These are phyloP conservation scores for Epithemia pelagica DNA, from an alignment of 108 stramenopile genomes.

Conservation along the genomic window DNA sequence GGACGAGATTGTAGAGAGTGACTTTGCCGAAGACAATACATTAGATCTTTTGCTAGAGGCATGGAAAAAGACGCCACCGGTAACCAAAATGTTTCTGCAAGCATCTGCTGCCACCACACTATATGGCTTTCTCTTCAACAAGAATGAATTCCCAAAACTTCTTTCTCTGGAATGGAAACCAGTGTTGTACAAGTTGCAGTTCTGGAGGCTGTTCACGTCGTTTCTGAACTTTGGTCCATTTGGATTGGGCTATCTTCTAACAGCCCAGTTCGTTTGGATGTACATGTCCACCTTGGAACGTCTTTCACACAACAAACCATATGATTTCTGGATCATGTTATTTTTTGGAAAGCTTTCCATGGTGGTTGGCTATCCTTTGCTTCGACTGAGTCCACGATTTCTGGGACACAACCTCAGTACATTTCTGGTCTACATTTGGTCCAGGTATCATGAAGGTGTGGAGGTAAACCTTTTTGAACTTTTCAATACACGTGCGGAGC, in stretches of 20 bases:
- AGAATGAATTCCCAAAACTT: slow-evolving; percentile 76
- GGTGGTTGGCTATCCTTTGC: slow-evolving; percentile 67
- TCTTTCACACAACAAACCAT: slow-evolving; percentile 81
- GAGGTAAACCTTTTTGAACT: slow-evolving; percentile 92
- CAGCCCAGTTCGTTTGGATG: slow-evolving; percentile 90
- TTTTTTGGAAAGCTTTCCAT: slow-evolving; percentile 73
- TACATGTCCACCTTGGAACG: slow-evolving; percentile 95
- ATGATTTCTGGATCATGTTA: slow-evolving; percentile 93
- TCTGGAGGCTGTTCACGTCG: slow-evolving; percentile 85
- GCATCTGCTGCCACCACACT: slow-evolving; percentile 60
- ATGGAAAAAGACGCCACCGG: slow-evolving; percentile 78
- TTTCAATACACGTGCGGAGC: slow-evolving; percentile 74
- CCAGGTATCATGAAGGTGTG: slow-evolving; percentile 88
- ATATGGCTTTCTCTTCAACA: slow-evolving; percentile 55
- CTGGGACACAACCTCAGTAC: slow-evolving; percentile 92
- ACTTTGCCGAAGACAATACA: slow-evolving; percentile 66
- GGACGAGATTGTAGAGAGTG: slow-evolving; percentile 50
- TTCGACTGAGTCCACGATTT: slow-evolving; percentile 66
- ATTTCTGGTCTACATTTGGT: slow-evolving; percentile 95
- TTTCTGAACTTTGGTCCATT: slow-evolving; percentile 89
- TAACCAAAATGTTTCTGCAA: slow-evolving; percentile 81
- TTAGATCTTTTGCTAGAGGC: slow-evolving; percentile 46
- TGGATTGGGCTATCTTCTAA: slow-evolving; percentile 77
- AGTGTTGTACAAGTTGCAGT: slow-evolving; percentile 51
- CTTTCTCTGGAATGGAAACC: slow-evolving; percentile 73